Percentiles rank a stretch among this genome's conserved stretches.
Evolutionary conservation across 2,329 filamentous ascomycete genomes (phyloP).

Genomic region (Tolypocladium ovalisporum): DNA sequence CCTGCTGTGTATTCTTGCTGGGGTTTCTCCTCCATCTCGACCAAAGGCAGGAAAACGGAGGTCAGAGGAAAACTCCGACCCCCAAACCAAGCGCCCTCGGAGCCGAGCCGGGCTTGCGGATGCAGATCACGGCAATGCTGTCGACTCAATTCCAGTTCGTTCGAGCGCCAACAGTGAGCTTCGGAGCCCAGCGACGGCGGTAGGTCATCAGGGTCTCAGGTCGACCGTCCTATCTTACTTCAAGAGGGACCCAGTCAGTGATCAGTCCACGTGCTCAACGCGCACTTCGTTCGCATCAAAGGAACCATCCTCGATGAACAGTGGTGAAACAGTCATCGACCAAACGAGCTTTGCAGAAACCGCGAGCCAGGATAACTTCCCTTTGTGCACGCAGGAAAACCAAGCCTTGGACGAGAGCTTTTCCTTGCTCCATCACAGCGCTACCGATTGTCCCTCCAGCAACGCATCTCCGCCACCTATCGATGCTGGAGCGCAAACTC

Average conservation of each 20-base stretch:
- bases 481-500: background rate
- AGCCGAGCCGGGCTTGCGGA: background rate
- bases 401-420: conserved; percentile 6
- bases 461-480: background rate
- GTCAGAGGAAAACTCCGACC: conserved; percentile 10
- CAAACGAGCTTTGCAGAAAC: conserved; percentile 18
- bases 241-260: background rate
- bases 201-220: background rate
- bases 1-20: conserved; percentile 10
- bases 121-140: background rate
- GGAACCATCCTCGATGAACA: conserved; percentile 7
- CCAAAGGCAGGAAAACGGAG: conserved; percentile 8
- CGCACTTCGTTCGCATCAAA: background rate
- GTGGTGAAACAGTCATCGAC: conserved; percentile 13
- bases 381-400: conserved; percentile 1
- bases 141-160: conserved; percentile 7
- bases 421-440: background rate
- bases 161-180: background rate
- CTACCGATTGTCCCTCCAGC: too few species aligned
- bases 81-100: conserved; percentile 4
- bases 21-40: background rate
- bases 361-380: conserved; percentile 1
- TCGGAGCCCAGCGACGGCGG: background rate
- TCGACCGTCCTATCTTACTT: background rate
- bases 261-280: background rate